A percentile compares a stretch with the other conserved stretches of the same genome.
phyloP scores from a whole-genome alignment of 805 yeast species.

The Cyberlindnera samutprakarnensis region DNA sequence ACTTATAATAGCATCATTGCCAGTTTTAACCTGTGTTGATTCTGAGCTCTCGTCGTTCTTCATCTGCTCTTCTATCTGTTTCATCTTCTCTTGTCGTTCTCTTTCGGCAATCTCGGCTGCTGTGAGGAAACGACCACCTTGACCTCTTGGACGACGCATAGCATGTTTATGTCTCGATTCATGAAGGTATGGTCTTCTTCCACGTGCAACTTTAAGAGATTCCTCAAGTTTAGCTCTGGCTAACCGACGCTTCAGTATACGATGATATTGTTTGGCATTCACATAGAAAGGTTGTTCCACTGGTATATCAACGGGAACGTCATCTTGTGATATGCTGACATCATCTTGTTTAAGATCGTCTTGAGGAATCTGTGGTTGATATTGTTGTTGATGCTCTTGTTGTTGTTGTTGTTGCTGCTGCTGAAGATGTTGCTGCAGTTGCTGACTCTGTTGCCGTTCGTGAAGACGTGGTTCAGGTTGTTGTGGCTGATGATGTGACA shows the following conservation, averaged over 20 bases:
- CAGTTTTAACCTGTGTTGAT: too few species aligned
- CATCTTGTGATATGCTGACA: conserved; percentile 2
- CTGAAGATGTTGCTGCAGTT: not conserved
- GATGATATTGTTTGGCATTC: conserved; percentile 94
- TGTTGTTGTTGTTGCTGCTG: conserved; percentile 3
- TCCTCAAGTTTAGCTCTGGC: conserved; percentile 94
- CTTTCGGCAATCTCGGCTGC: conserved; percentile 74
- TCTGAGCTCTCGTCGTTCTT: not conserved
- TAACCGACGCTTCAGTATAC: conserved; percentile 85
- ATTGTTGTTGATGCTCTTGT: conserved; percentile 2
- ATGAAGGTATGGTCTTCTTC: conserved; percentile 89
- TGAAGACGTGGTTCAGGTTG: not conserved
- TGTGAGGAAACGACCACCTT: conserved; percentile 94
- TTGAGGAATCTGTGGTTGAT: not conserved
- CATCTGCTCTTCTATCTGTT: conserved; percentile 12
- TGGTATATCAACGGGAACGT: conserved; percentile 16
- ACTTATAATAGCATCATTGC: too few species aligned
- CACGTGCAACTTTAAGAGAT: conserved; percentile 75
- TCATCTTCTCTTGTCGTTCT: conserved; percentile 32
- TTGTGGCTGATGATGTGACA: conserved; percentile 3
- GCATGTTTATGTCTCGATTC: conserved; percentile 98
- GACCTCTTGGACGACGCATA: conserved; percentile 98
- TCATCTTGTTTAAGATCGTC: conserved; percentile 1
- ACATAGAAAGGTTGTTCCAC: conserved; percentile 92
- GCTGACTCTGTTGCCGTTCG: not conserved